Percentiles rank a stretch among this genome's conserved stretches.
These are phyloP conservation scores for Dichomitus squalens DNA, from an alignment of 1,284 basidiomycete genomes.

Conservation along the genomic window DNA sequence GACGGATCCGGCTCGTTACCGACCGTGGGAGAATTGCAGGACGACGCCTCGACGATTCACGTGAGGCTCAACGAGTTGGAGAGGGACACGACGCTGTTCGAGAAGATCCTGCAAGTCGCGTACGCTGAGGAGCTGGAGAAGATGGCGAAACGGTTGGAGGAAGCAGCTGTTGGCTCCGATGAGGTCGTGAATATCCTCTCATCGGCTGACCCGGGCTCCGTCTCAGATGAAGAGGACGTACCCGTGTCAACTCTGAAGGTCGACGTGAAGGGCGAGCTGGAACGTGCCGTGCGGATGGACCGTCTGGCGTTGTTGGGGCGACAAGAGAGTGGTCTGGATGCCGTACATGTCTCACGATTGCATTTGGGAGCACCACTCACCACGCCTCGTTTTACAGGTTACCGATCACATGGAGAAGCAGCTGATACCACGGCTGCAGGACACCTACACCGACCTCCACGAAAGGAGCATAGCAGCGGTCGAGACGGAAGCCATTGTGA, in stretches of 20 bases:
- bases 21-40: not conserved
- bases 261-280: constrained; percentile 20
- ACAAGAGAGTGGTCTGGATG: constrained; percentile 23
- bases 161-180: not conserved
- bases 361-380: not conserved
- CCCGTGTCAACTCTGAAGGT: not conserved
- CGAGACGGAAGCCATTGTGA: constrained; percentile 28
- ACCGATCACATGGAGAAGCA: constrained; percentile 10
- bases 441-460: constrained; percentile 11
- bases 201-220: not conserved
- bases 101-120: constrained; percentile 1
- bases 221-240: not conserved
- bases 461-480: not conserved
- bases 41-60: not conserved
- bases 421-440: constrained; percentile 17
- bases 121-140: constrained; percentile 20
- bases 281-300: constrained; percentile 27
- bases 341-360: constrained; percentile 11
- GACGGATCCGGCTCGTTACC: constrained; percentile 10
- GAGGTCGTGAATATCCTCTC: not conserved
- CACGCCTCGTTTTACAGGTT: constrained; percentile 7
- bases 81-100: not conserved
- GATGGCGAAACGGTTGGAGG: constrained; percentile 12
- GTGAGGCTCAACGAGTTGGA: not conserved
- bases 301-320: constrained; percentile 22